Percentiles rank a stretch among this genome's conserved stretches.
These are phyloP conservation scores for Tardiomyces blankii DNA, from an alignment of 1,139 yeast genomes.

Conservation along the genomic window DNA sequence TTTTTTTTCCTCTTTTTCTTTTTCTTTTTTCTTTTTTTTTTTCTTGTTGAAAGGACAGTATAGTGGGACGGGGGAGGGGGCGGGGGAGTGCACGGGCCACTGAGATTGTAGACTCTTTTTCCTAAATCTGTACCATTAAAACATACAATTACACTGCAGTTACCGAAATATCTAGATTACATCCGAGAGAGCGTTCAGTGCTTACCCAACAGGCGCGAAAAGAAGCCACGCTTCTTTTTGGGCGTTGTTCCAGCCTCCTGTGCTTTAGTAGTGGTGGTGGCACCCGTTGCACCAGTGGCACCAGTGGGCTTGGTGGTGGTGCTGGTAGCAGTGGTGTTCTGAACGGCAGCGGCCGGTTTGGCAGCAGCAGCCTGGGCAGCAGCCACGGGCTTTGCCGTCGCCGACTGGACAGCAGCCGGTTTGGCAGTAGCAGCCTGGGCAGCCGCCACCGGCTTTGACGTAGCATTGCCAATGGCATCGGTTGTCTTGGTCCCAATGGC, in stretches of 20 bases:
- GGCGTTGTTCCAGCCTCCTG: not conserved
- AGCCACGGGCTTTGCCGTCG: constrained; percentile 1
- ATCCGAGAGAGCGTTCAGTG: not conserved
- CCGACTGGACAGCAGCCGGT: not conserved
- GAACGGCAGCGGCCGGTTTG: constrained; percentile 11
- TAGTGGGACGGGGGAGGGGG: too few species aligned
- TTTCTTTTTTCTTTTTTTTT: too few species aligned
- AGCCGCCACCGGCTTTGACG: not conserved
- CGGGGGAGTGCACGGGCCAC: too few species aligned
- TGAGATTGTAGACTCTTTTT: too few species aligned
- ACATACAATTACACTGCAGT: too few species aligned
- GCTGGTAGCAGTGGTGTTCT: not conserved
- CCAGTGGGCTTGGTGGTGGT: not conserved
- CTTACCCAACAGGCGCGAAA: constrained; percentile 5
- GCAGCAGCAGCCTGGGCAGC: constrained; percentile 9
- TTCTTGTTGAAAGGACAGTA: too few species aligned
- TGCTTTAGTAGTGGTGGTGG: too few species aligned
- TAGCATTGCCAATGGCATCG: not conserved
- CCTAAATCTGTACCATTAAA: too few species aligned
- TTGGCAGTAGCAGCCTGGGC: constrained; percentile 5
- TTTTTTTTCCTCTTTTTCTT: too few species aligned
- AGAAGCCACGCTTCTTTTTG: constrained; percentile 1
- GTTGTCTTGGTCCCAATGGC: constrained; percentile 2
- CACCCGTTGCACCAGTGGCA: constrained; percentile 1
- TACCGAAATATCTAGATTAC: not conserved